Evolutionary conservation across 352 stramenopile genomes (phyloP).

Genomic region (Globisporangium abappressorium): DNA sequence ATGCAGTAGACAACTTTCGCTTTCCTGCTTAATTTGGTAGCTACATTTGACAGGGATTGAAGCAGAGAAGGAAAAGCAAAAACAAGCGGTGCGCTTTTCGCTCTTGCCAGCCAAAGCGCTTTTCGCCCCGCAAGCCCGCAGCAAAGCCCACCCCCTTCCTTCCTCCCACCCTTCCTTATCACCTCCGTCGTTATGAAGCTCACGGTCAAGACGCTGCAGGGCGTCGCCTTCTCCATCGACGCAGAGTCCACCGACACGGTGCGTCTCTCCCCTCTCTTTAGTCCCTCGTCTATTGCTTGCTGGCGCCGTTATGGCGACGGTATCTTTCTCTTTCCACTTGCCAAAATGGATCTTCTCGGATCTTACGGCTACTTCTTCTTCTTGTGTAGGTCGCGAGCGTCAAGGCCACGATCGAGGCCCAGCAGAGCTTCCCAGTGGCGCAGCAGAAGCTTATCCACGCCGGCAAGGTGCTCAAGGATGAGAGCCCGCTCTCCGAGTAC

Average conservation of each 20-base stretch:
- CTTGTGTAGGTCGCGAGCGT: slow-evolving; percentile 55
- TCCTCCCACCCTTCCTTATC: neutral
- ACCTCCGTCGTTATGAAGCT: slow-evolving; percentile 66
- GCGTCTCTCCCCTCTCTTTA: slow-evolving; percentile 1
- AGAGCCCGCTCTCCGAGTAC: slow-evolving; percentile 76
- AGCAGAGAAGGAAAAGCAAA: neutral
- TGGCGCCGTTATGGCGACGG: neutral
- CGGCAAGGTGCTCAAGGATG: slow-evolving; percentile 87
- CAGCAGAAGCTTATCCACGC: slow-evolving; percentile 88
- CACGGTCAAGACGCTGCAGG: slow-evolving; percentile 85
- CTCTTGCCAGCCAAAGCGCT: slow-evolving; percentile 8
- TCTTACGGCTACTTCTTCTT: slow-evolving; percentile 1
- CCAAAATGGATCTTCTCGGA: slow-evolving; percentile 13
- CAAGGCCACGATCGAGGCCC: slow-evolving; percentile 78
- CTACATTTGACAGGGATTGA: neutral
- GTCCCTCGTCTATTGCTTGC: neutral
- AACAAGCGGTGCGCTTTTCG: neutral
- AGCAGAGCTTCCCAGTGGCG: slow-evolving; percentile 63
- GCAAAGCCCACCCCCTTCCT: neutral
- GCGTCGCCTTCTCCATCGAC: slow-evolving; percentile 76
- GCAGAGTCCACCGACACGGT: slow-evolving; percentile 73
- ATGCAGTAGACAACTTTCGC: neutral
- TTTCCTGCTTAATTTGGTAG: neutral
- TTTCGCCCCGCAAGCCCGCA: slow-evolving; percentile 6
- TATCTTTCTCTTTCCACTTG: neutral